Evolutionary conservation across 805 yeast species (phyloP).

Genomic region (Sugiyamaella qingdaonensis): DNA sequence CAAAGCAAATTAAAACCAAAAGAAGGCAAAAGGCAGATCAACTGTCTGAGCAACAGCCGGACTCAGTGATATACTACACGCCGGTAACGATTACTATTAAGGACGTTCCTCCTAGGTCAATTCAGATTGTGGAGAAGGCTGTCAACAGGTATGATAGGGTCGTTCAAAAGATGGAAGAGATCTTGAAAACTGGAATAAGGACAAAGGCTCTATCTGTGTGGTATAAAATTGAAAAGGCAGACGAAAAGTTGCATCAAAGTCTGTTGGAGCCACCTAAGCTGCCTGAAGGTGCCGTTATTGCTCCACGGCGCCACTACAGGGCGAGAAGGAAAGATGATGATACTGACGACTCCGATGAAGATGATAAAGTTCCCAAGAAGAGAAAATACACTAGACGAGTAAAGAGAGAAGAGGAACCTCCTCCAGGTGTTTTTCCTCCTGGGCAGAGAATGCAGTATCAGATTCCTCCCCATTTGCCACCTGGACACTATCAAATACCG

Average conservation of each 20-base stretch:
- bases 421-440: neutral
- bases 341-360: slow-evolving; percentile 19
- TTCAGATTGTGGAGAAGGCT: slow-evolving; percentile 63
- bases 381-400: slow-evolving; percentile 9
- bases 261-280: slow-evolving; percentile 21
- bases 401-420: neutral
- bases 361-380: slow-evolving; percentile 7
- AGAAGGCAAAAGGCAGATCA: neutral
- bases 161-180: slow-evolving; percentile 54
- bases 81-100: slow-evolving; percentile 62
- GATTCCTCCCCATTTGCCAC: neutral
- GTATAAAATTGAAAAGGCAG: slow-evolving; percentile 56
- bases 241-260: slow-evolving; percentile 27
- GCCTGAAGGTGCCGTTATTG: slow-evolving; percentile 16
- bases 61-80: slow-evolving; percentile 34
- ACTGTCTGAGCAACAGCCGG: slow-evolving; percentile 5
- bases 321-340: slow-evolving; percentile 16
- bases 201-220: slow-evolving; percentile 63
- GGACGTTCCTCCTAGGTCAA: slow-evolving; percentile 61
- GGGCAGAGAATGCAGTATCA: neutral
- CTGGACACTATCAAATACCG: neutral
- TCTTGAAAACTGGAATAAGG: slow-evolving; percentile 57
- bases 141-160: slow-evolving; percentile 56
- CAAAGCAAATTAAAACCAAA: slow-evolving; percentile 20
- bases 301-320: slow-evolving; percentile 22